Percentiles rank a stretch among this genome's conserved stretches.
These are phyloP conservation scores for Tilletia horrida DNA, from an alignment of 1,284 basidiomycete genomes.

Conservation along the genomic window DNA sequence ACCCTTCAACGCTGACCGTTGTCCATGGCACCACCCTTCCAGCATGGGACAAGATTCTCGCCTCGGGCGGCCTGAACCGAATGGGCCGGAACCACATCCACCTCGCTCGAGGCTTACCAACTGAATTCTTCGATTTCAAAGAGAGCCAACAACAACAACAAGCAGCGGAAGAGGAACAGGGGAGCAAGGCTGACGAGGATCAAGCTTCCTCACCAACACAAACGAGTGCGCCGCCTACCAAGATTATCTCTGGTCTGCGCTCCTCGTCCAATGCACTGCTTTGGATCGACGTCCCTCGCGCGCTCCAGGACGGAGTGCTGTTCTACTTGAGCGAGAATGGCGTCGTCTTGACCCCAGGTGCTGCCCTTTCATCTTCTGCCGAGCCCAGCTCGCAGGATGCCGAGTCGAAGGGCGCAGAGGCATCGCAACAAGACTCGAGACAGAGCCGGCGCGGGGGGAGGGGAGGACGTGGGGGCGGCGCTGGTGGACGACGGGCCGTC, in stretches of 20 bases:
- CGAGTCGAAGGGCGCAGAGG: not conserved
- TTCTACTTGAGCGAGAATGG: slow-evolving; percentile 77
- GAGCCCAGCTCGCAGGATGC: not conserved
- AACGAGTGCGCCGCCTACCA: slow-evolving; percentile 54
- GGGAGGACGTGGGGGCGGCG: not conserved
- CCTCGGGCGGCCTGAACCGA: slow-evolving; percentile 68
- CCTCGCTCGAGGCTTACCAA: slow-evolving; percentile 65
- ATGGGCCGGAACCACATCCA: slow-evolving; percentile 87
- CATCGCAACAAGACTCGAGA: not conserved
- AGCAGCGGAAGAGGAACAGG: not conserved
- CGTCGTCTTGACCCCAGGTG: slow-evolving; percentile 74
- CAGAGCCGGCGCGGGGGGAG: not conserved
- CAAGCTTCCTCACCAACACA: not conserved
- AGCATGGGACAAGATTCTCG: slow-evolving; percentile 55
- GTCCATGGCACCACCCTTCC: slow-evolving; percentile 55
- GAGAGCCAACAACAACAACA: too few species aligned
- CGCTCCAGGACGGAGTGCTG: slow-evolving; percentile 67
- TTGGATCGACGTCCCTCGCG: slow-evolving; percentile 69
- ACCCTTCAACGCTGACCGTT: slow-evolving; percentile 15
- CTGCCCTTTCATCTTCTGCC: not conserved
- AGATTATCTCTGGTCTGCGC: slow-evolving; percentile 65
- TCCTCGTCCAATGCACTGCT: slow-evolving; percentile 69
- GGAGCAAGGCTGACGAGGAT: too few species aligned
- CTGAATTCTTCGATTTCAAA: slow-evolving; percentile 17
- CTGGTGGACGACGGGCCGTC: not conserved